Evolutionary conservation across 2,329 filamentous ascomycete species (phyloP).

Genomic region (Thelonectria discophora): DNA sequence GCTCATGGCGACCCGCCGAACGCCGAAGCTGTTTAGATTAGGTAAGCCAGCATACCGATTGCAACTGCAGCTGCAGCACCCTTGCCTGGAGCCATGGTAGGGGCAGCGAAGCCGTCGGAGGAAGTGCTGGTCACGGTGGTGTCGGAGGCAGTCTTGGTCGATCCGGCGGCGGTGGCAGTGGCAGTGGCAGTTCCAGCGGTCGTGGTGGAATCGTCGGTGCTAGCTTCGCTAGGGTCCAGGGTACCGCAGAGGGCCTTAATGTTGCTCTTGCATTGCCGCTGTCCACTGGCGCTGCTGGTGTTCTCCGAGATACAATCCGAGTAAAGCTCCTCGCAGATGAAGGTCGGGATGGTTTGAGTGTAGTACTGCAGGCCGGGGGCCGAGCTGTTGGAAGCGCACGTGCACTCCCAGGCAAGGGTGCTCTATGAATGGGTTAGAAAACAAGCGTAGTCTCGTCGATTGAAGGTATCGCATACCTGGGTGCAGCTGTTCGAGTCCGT

Average conservation of each 20-base stretch:
- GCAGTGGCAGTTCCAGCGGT: conserved; percentile 38
- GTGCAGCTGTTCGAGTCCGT: conserved; percentile 55
- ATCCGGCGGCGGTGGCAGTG: conserved; percentile 35
- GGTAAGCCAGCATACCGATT: conserved; percentile 61
- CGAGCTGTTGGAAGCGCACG: conserved; percentile 57
- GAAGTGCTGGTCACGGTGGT: conserved; percentile 47
- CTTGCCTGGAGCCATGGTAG: conserved; percentile 56
- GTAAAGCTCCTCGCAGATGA: conserved; percentile 61
- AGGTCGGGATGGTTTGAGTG: conserved; percentile 60
- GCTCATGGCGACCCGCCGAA: conserved; percentile 30
- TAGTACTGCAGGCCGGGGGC: conserved; percentile 63
- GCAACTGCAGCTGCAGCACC: conserved; percentile 59
- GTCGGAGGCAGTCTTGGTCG: conserved; percentile 31
- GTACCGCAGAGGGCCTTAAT: conserved; percentile 59
- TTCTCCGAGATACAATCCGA: conserved; percentile 56
- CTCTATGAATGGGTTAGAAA: conserved; percentile 40
- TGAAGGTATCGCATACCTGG: conserved; percentile 49
- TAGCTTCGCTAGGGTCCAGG: conserved; percentile 40
- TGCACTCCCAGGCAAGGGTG: conserved; percentile 58
- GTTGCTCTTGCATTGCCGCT: conserved; percentile 58
- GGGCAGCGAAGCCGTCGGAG: conserved; percentile 48
- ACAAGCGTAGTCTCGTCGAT: background rate
- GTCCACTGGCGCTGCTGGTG: conserved; percentile 52
- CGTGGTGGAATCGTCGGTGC: conserved; percentile 39
- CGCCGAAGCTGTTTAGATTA: conserved; percentile 52